These are phyloP conservation scores for Dendrobium huoshanense DNA, from an alignment of 106 monocot species.

Conservation along the genomic window DNA sequence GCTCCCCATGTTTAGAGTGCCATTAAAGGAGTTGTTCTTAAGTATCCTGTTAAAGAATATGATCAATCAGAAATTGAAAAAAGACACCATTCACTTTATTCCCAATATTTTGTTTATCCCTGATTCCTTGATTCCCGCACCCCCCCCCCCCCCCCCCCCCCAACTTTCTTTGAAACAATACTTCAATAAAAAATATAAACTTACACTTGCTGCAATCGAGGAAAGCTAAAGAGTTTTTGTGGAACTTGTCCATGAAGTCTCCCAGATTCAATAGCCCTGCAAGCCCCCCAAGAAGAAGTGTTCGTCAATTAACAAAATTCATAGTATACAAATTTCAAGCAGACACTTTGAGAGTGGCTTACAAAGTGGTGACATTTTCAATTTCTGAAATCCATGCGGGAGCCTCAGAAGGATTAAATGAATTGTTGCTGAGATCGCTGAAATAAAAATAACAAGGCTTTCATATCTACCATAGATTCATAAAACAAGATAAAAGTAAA, in stretches of 20 bases:
- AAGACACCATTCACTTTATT: neutral
- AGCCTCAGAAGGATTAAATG: slow-evolving; percentile 38
- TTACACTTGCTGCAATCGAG: slow-evolving; percentile 33
- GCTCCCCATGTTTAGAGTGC: slow-evolving; percentile 19
- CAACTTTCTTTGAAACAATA: neutral
- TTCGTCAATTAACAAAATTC: neutral
- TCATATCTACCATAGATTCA: slow-evolving; percentile 16
- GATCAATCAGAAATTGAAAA: neutral
- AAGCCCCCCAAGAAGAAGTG: neutral
- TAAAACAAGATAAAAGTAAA: neutral
- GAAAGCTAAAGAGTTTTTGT: slow-evolving; percentile 23
- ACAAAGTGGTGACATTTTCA: slow-evolving; percentile 34
- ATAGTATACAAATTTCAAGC: neutral
- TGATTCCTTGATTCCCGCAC: neutral
- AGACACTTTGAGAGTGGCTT: slow-evolving; percentile 14
- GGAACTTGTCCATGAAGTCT: slow-evolving; percentile 20
- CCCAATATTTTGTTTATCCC: neutral
- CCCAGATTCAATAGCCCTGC: slow-evolving; percentile 21
- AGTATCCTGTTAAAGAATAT: slow-evolving; percentile 16
- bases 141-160: too few relatives aligned
- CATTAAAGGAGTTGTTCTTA: slow-evolving; percentile 22
- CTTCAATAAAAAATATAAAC: neutral
- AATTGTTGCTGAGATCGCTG: slow-evolving; percentile 26
- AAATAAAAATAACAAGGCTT: slow-evolving; percentile 20
- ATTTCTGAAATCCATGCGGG: slow-evolving; percentile 42